phyloP scores from a whole-genome alignment of 2,329 filamentous ascomycete species.

The Paraphoma sp. region DNA sequence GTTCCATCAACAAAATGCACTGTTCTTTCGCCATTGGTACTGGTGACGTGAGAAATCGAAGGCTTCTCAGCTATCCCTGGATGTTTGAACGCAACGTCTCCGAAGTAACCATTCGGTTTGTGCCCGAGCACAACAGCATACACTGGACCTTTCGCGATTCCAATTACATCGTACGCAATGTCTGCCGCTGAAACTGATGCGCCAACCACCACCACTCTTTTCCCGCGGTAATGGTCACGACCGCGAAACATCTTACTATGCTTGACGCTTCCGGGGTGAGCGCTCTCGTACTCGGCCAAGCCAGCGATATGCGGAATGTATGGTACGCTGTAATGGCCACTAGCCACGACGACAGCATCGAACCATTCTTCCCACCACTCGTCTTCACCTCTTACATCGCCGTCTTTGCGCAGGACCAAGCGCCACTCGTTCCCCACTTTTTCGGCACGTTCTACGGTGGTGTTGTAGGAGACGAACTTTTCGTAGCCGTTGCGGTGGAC shows the following conservation, averaged over 20 bases:
- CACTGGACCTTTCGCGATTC: slow-evolving; percentile 56
- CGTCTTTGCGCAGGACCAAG: slow-evolving; percentile 59
- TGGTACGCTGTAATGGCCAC: slow-evolving; percentile 66
- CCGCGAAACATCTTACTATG: slow-evolving; percentile 64
- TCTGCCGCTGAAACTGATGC: slow-evolving; percentile 71
- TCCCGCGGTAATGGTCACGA: slow-evolving; percentile 50
- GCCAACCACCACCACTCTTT: slow-evolving; percentile 67
- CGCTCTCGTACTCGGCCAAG: slow-evolving; percentile 55
- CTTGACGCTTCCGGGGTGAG: slow-evolving; percentile 57
- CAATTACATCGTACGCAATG: slow-evolving; percentile 62
- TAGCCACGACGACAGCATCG: slow-evolving; percentile 67
- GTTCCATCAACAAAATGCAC: slow-evolving; percentile 66
- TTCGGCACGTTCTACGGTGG: slow-evolving; percentile 66
- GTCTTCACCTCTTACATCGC: slow-evolving; percentile 48
- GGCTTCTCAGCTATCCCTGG: slow-evolving; percentile 58
- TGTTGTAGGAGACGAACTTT: slow-evolving; percentile 61
- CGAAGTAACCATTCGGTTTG: slow-evolving; percentile 62
- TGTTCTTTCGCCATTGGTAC: slow-evolving; percentile 45
- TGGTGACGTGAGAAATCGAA: slow-evolving; percentile 56
- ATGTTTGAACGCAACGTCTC: slow-evolving; percentile 66
- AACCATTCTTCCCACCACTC: slow-evolving; percentile 70
- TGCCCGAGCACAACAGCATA: slow-evolving; percentile 63
- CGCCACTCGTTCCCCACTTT: slow-evolving; percentile 55
- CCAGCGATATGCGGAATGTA: slow-evolving; percentile 61
- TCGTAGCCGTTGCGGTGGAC: slow-evolving; percentile 62